Evolutionary conservation across 306 rosid genomes (phyloP).

Genomic region (Hippophae rhamnoides): DNA sequence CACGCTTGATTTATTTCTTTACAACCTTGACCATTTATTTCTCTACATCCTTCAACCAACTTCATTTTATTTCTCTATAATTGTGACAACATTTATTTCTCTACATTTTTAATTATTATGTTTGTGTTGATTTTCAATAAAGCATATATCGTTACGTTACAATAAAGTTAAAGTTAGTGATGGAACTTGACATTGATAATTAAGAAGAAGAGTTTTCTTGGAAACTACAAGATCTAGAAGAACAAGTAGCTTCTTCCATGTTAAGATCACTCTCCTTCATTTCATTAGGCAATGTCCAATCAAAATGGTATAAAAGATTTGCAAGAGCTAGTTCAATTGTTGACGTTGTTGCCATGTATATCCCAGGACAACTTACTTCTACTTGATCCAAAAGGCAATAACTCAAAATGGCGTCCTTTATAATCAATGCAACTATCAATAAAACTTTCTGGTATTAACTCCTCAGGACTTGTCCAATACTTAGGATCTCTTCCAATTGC

Average conservation of each 20-base stretch:
- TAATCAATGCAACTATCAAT: slow-evolving; percentile 4
- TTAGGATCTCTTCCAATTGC: slow-evolving; percentile 35
- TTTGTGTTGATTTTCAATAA: too few relatives aligned
- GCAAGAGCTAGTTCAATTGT: slow-evolving; percentile 30
- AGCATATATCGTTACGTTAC: too few relatives aligned
- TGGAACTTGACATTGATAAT: slow-evolving; percentile 13
- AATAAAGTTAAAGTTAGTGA: not conserved
- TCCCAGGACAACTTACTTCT: slow-evolving; percentile 31
- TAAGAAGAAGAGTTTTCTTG: slow-evolving; percentile 33
- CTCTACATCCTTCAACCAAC: too few relatives aligned
- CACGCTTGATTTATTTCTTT: too few relatives aligned
- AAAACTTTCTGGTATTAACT: slow-evolving; percentile 20
- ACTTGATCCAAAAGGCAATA: slow-evolving; percentile 9
- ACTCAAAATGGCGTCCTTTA: slow-evolving; percentile 11
- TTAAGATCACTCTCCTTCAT: slow-evolving; percentile 23
- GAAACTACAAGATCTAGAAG: slow-evolving; percentile 15
- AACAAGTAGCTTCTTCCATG: slow-evolving; percentile 36
- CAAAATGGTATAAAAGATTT: slow-evolving; percentile 30
- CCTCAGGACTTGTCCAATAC: slow-evolving; percentile 30
- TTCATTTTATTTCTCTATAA: too few relatives aligned
- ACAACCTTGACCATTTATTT: too few relatives aligned
- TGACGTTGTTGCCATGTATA: slow-evolving; percentile 13
- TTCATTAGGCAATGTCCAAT: slow-evolving; percentile 33
- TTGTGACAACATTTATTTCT: too few relatives aligned
- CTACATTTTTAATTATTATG: too few relatives aligned